A percentile compares a stretch with the other conserved stretches of the same genome.
Evolutionary conservation across 2,329 filamentous ascomycete genomes (phyloP).

Genomic region (Parastagonospora avenae): DNA sequence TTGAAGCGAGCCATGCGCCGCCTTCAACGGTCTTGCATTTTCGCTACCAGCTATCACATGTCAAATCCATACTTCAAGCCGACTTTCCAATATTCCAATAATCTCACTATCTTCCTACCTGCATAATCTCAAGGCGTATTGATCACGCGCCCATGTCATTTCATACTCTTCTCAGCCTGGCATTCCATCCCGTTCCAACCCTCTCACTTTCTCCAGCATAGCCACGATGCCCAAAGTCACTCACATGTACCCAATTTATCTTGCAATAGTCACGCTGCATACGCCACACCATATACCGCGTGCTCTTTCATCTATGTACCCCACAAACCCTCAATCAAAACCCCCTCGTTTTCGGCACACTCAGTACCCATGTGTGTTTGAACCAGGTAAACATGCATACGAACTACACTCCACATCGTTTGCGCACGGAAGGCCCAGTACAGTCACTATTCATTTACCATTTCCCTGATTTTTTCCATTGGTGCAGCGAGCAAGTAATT

Average conservation of each 20-base stretch:
- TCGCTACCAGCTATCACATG: no score
- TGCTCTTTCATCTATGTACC: slow-evolving; percentile 2
- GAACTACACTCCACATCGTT: neutral
- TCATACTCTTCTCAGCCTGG: no score
- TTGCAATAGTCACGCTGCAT: neutral
- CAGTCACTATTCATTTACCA: no score
- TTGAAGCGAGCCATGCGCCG: neutral
- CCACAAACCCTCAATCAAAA: neutral
- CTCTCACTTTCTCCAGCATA: neutral
- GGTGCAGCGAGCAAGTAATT: no score
- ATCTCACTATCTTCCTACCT: no score
- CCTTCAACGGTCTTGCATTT: no score
- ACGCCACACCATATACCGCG: slow-evolving; percentile 1
- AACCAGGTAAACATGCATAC: no score
- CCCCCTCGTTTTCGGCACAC: neutral
- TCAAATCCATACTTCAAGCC: no score
- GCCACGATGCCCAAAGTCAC: neutral
- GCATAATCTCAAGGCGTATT: no score
- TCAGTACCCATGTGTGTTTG: neutral
- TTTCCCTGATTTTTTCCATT: no score
- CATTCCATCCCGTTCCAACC: neutral
- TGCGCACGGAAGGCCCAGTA: neutral
- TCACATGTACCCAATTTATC: neutral
- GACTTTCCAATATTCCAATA: no score
- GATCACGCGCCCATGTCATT: no score